Conservation (phyloP, 192 early-diverging fungal genomes). For the Backusella mclennaniae region DNA sequence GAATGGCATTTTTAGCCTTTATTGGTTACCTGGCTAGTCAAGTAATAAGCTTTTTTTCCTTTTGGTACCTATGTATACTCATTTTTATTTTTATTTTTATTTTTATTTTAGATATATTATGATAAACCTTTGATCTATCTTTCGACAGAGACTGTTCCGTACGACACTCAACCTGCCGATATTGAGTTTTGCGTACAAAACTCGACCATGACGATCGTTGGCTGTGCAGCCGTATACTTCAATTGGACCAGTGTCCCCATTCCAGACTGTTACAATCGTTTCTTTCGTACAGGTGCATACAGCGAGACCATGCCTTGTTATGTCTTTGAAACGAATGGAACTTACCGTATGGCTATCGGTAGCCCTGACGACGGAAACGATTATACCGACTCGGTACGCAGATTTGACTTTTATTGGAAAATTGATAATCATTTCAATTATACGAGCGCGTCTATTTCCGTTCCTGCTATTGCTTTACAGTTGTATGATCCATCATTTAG, state of each 20-base stretch:
- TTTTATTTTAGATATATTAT: slow-evolving; percentile 8
- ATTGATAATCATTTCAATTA: slow-evolving; percentile 9
- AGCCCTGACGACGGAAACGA: neutral
- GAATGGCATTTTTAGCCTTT: slow-evolving; percentile 4
- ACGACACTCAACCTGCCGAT: slow-evolving; percentile 10
- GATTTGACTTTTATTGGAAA: slow-evolving; percentile 29
- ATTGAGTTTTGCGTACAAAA: slow-evolving; percentile 23
- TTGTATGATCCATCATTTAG: slow-evolving; percentile 15
- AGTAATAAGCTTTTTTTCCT: neutral
- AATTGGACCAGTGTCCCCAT: neutral
- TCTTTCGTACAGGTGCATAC: neutral
- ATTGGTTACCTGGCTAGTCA: slow-evolving; percentile 7
- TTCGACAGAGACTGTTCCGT: neutral
- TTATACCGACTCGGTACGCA: neutral
- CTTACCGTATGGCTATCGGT: neutral
- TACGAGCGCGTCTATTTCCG: neutral
- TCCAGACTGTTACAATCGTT: neutral
- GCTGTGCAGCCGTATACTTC: neutral
- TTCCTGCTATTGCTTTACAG: slow-evolving; percentile 13
- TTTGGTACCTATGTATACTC: neutral
- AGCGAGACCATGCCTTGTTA: neutral
- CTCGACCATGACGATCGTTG: slow-evolving; percentile 1
- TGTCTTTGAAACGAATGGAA: slow-evolving; percentile 21
- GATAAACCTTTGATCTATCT: slow-evolving; percentile 23
- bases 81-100: neutral